Percentiles rank a stretch among this genome's conserved stretches.
These are phyloP conservation scores for Hypoxylon cercidicola DNA, from an alignment of 495 filamentous ascomycete genomes.

Conservation along the genomic window DNA sequence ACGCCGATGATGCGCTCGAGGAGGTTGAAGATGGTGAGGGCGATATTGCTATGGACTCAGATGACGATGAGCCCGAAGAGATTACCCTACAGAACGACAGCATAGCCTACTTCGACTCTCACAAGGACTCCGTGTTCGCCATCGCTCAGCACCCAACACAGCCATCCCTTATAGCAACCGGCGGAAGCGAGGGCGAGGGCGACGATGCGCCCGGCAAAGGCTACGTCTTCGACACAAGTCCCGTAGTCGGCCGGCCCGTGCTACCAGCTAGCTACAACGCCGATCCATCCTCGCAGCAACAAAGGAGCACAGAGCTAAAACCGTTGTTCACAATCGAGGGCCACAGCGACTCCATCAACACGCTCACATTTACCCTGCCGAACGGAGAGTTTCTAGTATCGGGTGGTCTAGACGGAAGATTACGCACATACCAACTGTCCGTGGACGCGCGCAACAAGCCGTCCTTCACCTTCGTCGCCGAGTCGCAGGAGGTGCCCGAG, in stretches of 20 bases:
- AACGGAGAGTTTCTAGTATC: slow-evolving; percentile 85
- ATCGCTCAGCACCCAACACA: slow-evolving; percentile 90
- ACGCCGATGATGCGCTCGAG: slow-evolving; percentile 77
- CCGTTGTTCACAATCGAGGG: slow-evolving; percentile 77
- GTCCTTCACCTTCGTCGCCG: slow-evolving; percentile 71
- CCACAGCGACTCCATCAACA: slow-evolving; percentile 91
- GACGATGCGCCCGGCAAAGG: slow-evolving; percentile 68
- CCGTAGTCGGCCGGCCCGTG: slow-evolving; percentile 69
- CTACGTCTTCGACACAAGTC: slow-evolving; percentile 80
- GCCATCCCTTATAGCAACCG: slow-evolving; percentile 83
- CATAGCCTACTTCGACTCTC: slow-evolving; percentile 86
- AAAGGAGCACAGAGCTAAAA: slow-evolving; percentile 63
- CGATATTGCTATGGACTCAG: slow-evolving; percentile 77
- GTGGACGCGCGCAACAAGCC: slow-evolving; percentile 43
- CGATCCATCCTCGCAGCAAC: slow-evolving; percentile 64
- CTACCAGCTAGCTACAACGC: slow-evolving; percentile 79
- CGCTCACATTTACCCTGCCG: slow-evolving; percentile 83
- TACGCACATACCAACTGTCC: slow-evolving; percentile 62
- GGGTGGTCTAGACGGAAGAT: slow-evolving; percentile 83
- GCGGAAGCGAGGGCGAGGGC: slow-evolving; percentile 84
- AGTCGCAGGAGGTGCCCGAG: slow-evolving; percentile 88
- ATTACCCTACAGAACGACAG: slow-evolving; percentile 89
- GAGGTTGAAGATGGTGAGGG: slow-evolving; percentile 69
- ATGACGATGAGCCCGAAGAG: slow-evolving; percentile 73
- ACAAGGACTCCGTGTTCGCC: slow-evolving; percentile 89